Evolutionary conservation across 2,329 filamentous ascomycete species (phyloP), one percentile per base, ranked within the genome.

Genomic region (Penicillium sp.): DNA sequence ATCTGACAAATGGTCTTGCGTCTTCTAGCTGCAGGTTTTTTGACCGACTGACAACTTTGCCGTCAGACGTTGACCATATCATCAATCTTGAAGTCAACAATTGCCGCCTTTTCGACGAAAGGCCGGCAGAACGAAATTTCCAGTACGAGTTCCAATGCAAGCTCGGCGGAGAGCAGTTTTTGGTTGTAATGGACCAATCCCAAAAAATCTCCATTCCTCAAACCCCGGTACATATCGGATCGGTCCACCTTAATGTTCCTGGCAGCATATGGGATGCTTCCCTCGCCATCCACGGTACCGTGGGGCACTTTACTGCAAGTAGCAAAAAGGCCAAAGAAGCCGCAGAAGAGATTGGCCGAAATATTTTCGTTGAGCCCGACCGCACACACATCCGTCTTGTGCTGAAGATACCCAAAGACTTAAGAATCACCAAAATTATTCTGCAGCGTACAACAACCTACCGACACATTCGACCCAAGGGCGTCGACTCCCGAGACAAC

Each of bases 111-210:
- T 77, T 77, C 42, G 65, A 72, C 19, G 52, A 65, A 14, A 54
- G 63, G 0, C 64, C 66, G 29, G 62, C 48, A 4, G 61, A 68
- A 19, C 63, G 62, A 33, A 55, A 54, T 9, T 57, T 77, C 5
- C 62, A 51, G 5, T 78, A 77, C 46, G 76, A 79, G 47, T 78
- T 75, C 33, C 70, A 76, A 31, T 79, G 77, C 51, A 67, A 67
- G 21, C 71, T 67, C 8, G 69, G 67, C 19, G 43, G 62, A 9
- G 67, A 66, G n/a, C 62, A 69, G 11, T 46, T 55, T 3, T 66
- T 78, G 45, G 56, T 76, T 9, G 63, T 78, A 4, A 62, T 58
- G 1, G 60, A 75, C 50, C 68, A 74, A 48, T 62, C 29, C 3
- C 31, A 49, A 10, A 33, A 64, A 14, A 63, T 69, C 45, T 60